A percentile compares a stretch with the other conserved stretches of the same genome.
phyloP scores from a whole-genome alignment of 2,329 filamentous ascomycete species.

The Fusarium drepaniforme region DNA sequence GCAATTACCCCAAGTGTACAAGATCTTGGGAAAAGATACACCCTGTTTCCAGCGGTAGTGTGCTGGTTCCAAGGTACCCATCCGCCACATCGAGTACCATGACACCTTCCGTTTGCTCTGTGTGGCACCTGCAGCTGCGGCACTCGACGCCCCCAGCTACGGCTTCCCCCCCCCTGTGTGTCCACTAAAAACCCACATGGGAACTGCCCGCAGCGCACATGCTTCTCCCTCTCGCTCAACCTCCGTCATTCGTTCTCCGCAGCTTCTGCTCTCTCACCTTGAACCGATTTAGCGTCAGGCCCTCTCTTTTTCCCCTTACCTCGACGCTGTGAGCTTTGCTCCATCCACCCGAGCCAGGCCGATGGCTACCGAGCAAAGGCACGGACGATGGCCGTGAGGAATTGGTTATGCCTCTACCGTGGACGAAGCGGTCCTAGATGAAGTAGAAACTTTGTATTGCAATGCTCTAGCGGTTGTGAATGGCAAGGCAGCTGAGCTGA shows the following conservation, averaged over 20 bases:
- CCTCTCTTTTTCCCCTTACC: constrained; percentile 17
- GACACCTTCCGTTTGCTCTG: background rate
- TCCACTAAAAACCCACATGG: constrained; percentile 14
- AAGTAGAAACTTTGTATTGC: background rate
- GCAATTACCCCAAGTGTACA: background rate
- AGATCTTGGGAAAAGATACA: background rate
- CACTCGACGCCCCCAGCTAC: background rate
- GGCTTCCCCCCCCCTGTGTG: background rate
- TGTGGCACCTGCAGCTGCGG: constrained; percentile 4
- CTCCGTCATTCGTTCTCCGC: constrained; percentile 8
- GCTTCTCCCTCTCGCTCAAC: constrained; percentile 11
- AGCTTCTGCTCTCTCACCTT: constrained; percentile 25
- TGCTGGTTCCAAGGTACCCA: background rate
- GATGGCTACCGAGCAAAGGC: constrained; percentile 48
- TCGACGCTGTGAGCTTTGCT: constrained; percentile 26
- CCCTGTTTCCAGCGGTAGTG: fast-evolving
- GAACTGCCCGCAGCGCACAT: constrained; percentile 17
- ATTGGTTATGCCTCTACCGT: constrained; percentile 1
- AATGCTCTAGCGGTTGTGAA: background rate
- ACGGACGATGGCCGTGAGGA: constrained; percentile 41
- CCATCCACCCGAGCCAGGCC: constrained; percentile 52
- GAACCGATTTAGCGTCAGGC: constrained; percentile 19
- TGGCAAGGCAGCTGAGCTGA: background rate
- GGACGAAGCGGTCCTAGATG: background rate
- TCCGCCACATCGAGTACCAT: background rate